Base-by-base conservation (phyloP, 2,329 filamentous ascomycete species). In the Microdochium bolleyi region DNA sequence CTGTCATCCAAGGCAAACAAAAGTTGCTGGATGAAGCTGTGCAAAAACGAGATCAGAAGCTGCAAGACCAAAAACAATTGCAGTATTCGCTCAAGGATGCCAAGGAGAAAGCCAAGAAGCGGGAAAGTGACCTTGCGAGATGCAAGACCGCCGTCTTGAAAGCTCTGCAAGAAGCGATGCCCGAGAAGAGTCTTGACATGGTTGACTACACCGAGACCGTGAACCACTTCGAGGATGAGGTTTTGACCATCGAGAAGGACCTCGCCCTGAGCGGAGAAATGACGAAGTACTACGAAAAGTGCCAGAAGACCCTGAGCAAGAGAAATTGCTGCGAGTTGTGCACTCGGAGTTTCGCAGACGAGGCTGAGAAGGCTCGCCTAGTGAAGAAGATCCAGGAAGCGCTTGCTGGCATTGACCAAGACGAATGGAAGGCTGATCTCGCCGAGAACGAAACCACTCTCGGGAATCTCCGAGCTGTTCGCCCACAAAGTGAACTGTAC, bases 291-390 rank as follows among this genome's bases (percentile, higher is more conserved):
- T 91, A 88, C 65, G 73, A 73, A 48, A 80, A 82, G 51, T 90
- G 87, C 62, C 73, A 89, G 50, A 77, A 82, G 34, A 78, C 77
- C 22, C 79, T 88, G 11, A 77, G 87, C 52, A 75, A 82, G 32
- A 80, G 87, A 52, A 87, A 89, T 59, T 80, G 79, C 48, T 97
- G 92, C 66, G 79, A 83, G 32, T 81, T 94, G 22, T 97, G 92
- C 64, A 78, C 82, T 46, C 82, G 90, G 51, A 68, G 76, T 3
- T 91, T 96, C 65, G 72, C 74, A 68, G 82, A 82, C 62, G 72
- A 74, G 59, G 77, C 70, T 30, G 82, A 79, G 61, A 84, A 79
- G 57, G 83, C 77, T n/a, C 80, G 74, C 51, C 77, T 95, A 55
- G 72, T 84, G 50, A 76, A 80, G 41, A 87, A 84, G 61, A 77